phyloP scores from a whole-genome alignment of 805 yeast genomes.

The Crinitomyces ghanaensis region DNA sequence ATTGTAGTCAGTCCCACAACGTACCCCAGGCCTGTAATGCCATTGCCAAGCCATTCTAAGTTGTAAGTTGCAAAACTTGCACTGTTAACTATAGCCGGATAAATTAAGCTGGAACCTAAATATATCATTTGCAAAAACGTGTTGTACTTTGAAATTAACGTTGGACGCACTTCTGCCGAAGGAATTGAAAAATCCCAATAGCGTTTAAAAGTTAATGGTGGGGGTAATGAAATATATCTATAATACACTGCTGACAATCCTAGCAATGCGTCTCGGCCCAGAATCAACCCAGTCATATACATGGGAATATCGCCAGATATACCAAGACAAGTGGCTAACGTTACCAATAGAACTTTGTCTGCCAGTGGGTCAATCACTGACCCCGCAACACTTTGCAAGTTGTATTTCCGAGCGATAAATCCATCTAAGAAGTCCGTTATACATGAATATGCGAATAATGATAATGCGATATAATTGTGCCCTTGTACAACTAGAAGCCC shows the following conservation, averaged over 20 bases:
- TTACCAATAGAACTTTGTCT: slow-evolving; percentile 81
- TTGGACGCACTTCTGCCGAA: slow-evolving; percentile 82
- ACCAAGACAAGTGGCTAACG: slow-evolving; percentile 68
- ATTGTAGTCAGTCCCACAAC: slow-evolving; percentile 61
- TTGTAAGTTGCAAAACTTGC: slow-evolving; percentile 12
- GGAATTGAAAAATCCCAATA: slow-evolving; percentile 72
- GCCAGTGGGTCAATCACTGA: slow-evolving; percentile 92
- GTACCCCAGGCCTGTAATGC: slow-evolving; percentile 25
- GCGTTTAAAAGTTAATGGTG: slow-evolving; percentile 60
- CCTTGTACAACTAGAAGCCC: slow-evolving; percentile 67
- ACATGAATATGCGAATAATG: slow-evolving; percentile 73
- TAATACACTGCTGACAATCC: slow-evolving; percentile 61
- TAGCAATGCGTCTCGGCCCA: slow-evolving; percentile 74
- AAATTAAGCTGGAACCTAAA: slow-evolving; percentile 50
- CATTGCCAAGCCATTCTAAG: slow-evolving; percentile 20
- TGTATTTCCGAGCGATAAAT: slow-evolving; percentile 69
- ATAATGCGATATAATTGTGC: slow-evolving; percentile 52
- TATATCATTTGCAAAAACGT: slow-evolving; percentile 90
- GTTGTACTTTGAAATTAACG: slow-evolving; percentile 73
- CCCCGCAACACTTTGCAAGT: slow-evolving; percentile 72
- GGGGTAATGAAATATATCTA: slow-evolving; percentile 61
- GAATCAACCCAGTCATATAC: slow-evolving; percentile 44
- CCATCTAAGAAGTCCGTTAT: slow-evolving; percentile 91
- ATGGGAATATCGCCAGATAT: slow-evolving; percentile 57
- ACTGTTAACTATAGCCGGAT: slow-evolving; percentile 41